Base-by-base conservation (phyloP, 169 alveolate genomes). In the Cryptosporidium muris region DNA sequence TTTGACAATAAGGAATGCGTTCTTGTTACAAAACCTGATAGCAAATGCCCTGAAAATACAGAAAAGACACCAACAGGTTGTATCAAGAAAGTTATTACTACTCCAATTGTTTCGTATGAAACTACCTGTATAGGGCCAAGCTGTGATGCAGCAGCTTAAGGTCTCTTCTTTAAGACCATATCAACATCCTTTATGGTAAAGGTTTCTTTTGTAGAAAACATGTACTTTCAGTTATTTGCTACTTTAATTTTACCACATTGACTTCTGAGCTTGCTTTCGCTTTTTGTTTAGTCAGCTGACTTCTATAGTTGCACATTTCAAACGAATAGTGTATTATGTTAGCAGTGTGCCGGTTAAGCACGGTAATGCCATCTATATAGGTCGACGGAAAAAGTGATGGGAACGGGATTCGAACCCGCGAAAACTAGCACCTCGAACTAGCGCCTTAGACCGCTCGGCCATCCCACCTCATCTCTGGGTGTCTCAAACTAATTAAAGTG, bases 361-460 rank as follows among this genome's bases (percentile, higher is more conserved):
- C 0, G 25, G 25, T 25, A 25, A 25, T 0, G 0, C 25, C 0
- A 25, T 25, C 25, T 25, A 25, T 25, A 25, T 25, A 25, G 25
- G 25, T 25, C 25, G 3, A 11, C 25, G 7, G 53, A 74, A 74
- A 74, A 74, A 74, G 74, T 74, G 85, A 74, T 74, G 85, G 85
- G 85, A 74, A 74, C 85, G 85, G 85, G 85, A 74, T 74, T 74
- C 85, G 85, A 74, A 74, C 85, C 85, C 85, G 85, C 85, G 85
- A 74, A 74, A 74, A 74, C 85, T 74, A 74, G 85, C 85, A 74
- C 85, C 85, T 74, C 85, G 85, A 74, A 74, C 85, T 74, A 74
- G 85, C 85, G 85, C 85, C 85, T 74, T 74, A 74, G 85, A 74
- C 85, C 85, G 85, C 85, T 74, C 85, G 85, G 85, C 85, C 85